These are phyloP conservation scores for Penicillium longicatenatum DNA, from an alignment of 495 filamentous ascomycete genomes.

Conservation along the genomic window DNA sequence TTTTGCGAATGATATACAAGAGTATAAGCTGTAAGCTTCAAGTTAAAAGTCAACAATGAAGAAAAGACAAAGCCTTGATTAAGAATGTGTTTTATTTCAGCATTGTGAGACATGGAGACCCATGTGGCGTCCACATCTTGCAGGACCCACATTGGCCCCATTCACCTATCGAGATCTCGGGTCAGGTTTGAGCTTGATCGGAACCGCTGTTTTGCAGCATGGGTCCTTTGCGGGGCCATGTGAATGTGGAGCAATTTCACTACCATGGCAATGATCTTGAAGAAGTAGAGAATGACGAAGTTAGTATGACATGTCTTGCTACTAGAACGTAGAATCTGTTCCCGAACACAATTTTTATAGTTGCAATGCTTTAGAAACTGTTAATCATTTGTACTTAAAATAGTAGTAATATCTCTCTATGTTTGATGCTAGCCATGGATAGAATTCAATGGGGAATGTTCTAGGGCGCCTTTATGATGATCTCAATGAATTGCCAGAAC, in stretches of 20 bases:
- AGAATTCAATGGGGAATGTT: neutral
- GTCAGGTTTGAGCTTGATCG: neutral
- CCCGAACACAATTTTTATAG: neutral
- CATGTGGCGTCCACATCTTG: neutral
- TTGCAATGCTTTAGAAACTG: neutral
- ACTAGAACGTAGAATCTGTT: neutral
- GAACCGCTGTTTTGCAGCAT: neutral
- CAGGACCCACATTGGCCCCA: neutral
- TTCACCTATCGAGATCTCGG: neutral
- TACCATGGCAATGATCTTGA: no score
- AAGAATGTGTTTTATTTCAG: neutral
- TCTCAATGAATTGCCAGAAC: conserved; percentile 37
- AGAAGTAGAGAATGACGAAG: no score
- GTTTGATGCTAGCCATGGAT: no score
- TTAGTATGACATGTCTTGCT: no score
- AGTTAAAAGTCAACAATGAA: neutral
- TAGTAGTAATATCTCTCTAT: no score
- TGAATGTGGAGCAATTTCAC: neutral
- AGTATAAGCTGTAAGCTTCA: neutral
- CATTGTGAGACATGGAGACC: neutral
- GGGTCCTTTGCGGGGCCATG: neutral
- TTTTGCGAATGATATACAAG: neutral
- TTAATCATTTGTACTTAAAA: no score
- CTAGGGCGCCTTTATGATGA: neutral
- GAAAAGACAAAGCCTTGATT: neutral